These are phyloP conservation scores for Colletotrichum sp. DNA, from an alignment of 2,329 filamentous ascomycete genomes.

Conservation along the genomic window DNA sequence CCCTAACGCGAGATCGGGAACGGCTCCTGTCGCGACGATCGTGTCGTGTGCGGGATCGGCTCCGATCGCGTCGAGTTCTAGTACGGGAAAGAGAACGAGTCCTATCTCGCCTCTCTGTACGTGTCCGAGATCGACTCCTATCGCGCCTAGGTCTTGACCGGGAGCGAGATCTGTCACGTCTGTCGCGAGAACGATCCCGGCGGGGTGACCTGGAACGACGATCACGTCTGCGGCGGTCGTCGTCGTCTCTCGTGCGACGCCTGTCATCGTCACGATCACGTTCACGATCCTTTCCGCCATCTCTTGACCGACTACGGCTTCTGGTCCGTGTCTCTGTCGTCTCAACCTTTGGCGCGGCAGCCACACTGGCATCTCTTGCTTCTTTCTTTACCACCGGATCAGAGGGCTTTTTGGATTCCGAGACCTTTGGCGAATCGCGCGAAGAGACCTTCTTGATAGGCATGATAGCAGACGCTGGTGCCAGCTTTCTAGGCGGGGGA, in stretches of 20 bases:
- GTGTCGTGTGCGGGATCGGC: conserved; percentile 34
- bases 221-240: conserved; percentile 35
- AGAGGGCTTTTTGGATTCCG: conserved; percentile 44
- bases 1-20: conserved; percentile 31
- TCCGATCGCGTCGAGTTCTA: conserved; percentile 33
- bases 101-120: conserved; percentile 39
- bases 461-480: conserved; percentile 63
- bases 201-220: conserved; percentile 44
- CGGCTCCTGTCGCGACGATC: conserved; percentile 40
- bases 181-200: conserved; percentile 36
- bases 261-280: conserved; percentile 33
- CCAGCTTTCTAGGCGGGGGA: conserved; percentile 58
- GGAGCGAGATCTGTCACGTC: conserved; percentile 34
- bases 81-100: conserved; percentile 38
- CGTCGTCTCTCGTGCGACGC: conserved; percentile 35
- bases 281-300: conserved; percentile 17
- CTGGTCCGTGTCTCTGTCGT: conserved; percentile 12
- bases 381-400: conserved; percentile 36
- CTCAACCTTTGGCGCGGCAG: conserved; percentile 5
- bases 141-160: conserved; percentile 34
- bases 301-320: conserved; percentile 31
- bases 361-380: conserved; percentile 29
- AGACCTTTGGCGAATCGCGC: conserved; percentile 47
- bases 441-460: conserved; percentile 49
- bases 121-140: conserved; percentile 34